Percentiles rank a stretch among this genome's conserved stretches.
These are phyloP conservation scores for Physcomitrellopsis africana DNA, from an alignment of 225 moss, liverwort and hornwort species.

Conservation along the genomic window DNA sequence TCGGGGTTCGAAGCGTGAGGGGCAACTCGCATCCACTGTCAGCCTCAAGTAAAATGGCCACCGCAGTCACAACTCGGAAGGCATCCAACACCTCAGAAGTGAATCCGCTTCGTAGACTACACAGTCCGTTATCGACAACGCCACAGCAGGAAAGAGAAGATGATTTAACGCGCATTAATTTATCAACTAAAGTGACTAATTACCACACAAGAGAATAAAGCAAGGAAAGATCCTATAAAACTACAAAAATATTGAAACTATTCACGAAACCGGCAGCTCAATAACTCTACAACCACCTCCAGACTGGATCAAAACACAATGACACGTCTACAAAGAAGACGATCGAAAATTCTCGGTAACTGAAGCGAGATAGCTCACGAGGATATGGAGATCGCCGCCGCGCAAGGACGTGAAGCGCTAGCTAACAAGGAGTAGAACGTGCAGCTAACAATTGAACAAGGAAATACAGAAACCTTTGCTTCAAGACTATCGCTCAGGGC, in stretches of 20 bases:
- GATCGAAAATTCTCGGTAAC: too few species aligned
- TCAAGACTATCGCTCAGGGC: background rate
- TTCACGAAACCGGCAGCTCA: background rate
- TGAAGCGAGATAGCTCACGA: conserved; percentile 33
- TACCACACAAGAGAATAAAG: too few species aligned
- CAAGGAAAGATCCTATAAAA: too few species aligned
- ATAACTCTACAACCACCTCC: background rate
- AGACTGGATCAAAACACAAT: conserved; percentile 2
- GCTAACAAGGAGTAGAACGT: too few species aligned
- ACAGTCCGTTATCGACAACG: background rate
- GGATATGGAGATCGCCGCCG: conserved; percentile 2
- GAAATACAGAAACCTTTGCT: too few species aligned
- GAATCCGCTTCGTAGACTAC: background rate
- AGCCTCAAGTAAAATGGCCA: background rate
- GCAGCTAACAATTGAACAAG: background rate
- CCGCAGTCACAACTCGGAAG: too few species aligned
- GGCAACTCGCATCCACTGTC: conserved; percentile 14
- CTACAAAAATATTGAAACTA: background rate
- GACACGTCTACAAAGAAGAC: background rate
- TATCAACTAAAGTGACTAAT: too few species aligned
- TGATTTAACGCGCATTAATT: too few species aligned
- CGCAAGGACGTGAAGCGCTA: background rate
- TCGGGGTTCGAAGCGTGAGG: conserved; percentile 31
- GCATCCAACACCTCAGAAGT: too few species aligned
- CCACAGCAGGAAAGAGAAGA: background rate